Percentiles rank a stretch among this genome's conserved stretches.
These are phyloP conservation scores for Tylopilus sp. DNA, from an alignment of 1,284 basidiomycete species.

Conservation along the genomic window DNA sequence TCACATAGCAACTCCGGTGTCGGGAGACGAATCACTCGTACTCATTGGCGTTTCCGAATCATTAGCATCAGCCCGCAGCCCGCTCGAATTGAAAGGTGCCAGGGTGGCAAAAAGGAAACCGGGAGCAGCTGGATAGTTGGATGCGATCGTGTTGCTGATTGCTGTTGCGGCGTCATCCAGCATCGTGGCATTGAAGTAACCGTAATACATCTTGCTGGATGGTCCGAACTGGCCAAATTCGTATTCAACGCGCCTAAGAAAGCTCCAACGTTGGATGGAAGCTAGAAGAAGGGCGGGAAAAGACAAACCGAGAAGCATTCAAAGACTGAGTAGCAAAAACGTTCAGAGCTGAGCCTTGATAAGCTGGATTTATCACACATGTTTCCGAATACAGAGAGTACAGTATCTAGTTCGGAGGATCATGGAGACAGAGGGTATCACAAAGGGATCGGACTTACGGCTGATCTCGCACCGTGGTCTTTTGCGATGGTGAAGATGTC, in stretches of 20 bases:
- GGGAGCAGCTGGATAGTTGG: constrained; percentile 40
- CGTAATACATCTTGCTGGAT: constrained; percentile 50
- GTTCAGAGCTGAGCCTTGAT: constrained; percentile 76
- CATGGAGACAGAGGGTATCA: not conserved
- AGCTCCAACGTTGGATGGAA: constrained; percentile 31
- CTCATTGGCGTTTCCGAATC: constrained; percentile 11
- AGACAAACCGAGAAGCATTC: constrained; percentile 37
- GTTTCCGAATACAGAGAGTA: constrained; percentile 69
- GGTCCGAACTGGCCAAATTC: constrained; percentile 53
- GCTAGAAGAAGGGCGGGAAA: constrained; percentile 30
- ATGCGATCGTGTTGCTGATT: constrained; percentile 50
- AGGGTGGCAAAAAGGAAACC: constrained; percentile 70
- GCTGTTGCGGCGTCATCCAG: constrained; percentile 51
- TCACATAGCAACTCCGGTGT: constrained; percentile 74
- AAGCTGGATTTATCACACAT: constrained; percentile 72
- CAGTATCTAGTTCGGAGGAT: constrained; percentile 50
- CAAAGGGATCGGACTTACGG: constrained; percentile 40
- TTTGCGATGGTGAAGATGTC: constrained; percentile 81
- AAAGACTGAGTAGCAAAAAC: constrained; percentile 67
- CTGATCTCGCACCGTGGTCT: constrained; percentile 74
- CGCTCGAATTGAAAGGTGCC: constrained; percentile 61
- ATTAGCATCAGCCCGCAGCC: constrained; percentile 16
- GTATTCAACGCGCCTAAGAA: constrained; percentile 61
- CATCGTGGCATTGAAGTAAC: constrained; percentile 53
- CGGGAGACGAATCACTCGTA: constrained; percentile 28